phyloP scores from a whole-genome alignment of 78 protist species.

The Dictyostelium discoideum region DNA sequence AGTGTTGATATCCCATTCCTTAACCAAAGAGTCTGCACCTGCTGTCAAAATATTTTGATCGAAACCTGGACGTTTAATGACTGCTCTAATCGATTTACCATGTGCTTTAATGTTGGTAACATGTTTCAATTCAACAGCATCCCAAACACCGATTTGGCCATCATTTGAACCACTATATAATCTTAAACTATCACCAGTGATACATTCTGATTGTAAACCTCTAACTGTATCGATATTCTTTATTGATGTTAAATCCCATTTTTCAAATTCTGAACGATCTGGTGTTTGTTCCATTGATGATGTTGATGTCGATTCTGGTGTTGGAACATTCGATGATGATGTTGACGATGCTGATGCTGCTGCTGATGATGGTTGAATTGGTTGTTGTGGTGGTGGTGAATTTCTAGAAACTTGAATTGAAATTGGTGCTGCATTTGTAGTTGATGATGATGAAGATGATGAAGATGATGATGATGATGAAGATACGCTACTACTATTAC shows the following conservation, averaged over 20 bases:
- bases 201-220: constrained; percentile 69
- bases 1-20: constrained; percentile 67
- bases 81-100: constrained; percentile 41
- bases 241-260: constrained; percentile 56
- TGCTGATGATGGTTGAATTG: constrained; percentile 14
- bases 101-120: constrained; percentile 49
- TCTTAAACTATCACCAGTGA: constrained; percentile 29
- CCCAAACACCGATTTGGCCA: constrained; percentile 70
- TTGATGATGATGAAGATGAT: neutral
- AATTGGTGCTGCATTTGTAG: constrained; percentile 18
- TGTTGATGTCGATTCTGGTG: constrained; percentile 17
- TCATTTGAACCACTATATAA: constrained; percentile 59
- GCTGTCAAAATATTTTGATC: constrained; percentile 22
- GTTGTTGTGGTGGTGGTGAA: constrained; percentile 62
- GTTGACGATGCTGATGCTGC: neutral
- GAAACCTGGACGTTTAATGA: neutral
- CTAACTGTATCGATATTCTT: constrained; percentile 47
- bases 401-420: constrained; percentile 40
- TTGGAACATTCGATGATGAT: constrained; percentile 5
- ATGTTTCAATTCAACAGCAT: constrained; percentile 38
- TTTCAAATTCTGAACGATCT: constrained; percentile 46
- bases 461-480: neutral
- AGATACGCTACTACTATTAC: neutral
- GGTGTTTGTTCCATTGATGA: constrained; percentile 12
- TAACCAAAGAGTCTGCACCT: constrained; percentile 49